Percentiles rank a stretch among this genome's conserved stretches.
phyloP scores from a whole-genome alignment of 306 rosid species.

The Vicia sativa region DNA sequence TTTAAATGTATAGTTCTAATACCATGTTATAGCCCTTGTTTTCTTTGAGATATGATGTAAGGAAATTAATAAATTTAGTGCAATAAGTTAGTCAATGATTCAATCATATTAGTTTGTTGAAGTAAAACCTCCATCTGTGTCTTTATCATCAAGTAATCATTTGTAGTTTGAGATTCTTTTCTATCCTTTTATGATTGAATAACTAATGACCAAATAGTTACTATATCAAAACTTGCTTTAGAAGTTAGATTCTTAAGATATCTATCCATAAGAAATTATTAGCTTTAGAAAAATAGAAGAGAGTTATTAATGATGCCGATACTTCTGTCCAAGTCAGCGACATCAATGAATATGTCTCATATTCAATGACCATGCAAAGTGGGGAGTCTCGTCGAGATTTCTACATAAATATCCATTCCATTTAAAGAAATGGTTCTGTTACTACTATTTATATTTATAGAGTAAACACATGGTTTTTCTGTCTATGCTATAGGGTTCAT shows the following conservation, averaged over 20 bases:
- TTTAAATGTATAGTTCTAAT: too few species aligned
- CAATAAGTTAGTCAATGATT: not conserved
- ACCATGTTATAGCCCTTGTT: too few species aligned
- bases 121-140: not conserved
- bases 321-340: slow-evolving; percentile 38
- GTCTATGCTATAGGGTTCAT: slow-evolving; percentile 12
- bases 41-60: too few species aligned
- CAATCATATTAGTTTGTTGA: slow-evolving; percentile 31
- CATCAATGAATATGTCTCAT: slow-evolving; percentile 42
- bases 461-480: not conserved
- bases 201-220: slow-evolving; percentile 35
- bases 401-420: not conserved
- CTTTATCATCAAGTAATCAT: slow-evolving; percentile 35
- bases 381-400: not conserved
- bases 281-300: slow-evolving; percentile 14
- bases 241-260: slow-evolving; percentile 29
- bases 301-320: slow-evolving; percentile 1
- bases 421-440: slow-evolving; percentile 1
- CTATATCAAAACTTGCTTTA: slow-evolving; percentile 9
- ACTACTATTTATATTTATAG: not conserved
- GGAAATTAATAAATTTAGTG: too few species aligned
- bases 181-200: slow-evolving; percentile 23
- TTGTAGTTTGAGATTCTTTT: slow-evolving; percentile 32
- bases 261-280: slow-evolving; percentile 18
- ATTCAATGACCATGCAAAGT: slow-evolving; percentile 32